Conservation (phyloP, 225 moss, liverwort and hornwort species). For the Takakia lepidozioides region DNA sequence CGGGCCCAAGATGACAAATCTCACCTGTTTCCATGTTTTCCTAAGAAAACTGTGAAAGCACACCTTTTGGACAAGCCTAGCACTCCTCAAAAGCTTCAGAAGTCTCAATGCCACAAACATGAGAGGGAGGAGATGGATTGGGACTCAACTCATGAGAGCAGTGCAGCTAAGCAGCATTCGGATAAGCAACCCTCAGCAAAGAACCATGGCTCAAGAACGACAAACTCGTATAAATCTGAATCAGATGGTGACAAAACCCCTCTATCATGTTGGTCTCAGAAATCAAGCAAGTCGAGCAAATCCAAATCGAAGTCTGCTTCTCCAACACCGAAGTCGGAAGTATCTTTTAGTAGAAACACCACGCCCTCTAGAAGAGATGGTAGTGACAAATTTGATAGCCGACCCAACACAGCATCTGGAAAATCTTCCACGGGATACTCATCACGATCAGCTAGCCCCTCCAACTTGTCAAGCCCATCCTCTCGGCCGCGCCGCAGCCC, state of each 20-base stretch:
- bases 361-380: background rate
- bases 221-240: background rate
- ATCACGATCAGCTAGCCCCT: background rate
- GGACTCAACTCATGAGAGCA: background rate
- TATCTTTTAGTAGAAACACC: no score
- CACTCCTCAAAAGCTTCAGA: background rate
- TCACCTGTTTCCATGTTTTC: no score
- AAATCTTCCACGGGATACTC: background rate
- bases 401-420: background rate
- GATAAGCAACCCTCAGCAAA: background rate
- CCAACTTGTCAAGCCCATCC: background rate
- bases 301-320: background rate
- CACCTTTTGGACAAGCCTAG: background rate
- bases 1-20: no score
- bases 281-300: background rate
- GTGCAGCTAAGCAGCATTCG: background rate
- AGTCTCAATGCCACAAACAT: background rate
- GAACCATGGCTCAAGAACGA: background rate
- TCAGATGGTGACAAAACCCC: conserved; percentile 1
- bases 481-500: background rate
- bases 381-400: background rate
- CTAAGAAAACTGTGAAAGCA: background rate
- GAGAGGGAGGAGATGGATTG: background rate
- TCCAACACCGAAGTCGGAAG: no score
- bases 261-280: background rate